Percentiles rank a stretch among this genome's conserved stretches.
phyloP scores from a whole-genome alignment of 352 stramenopile species.

The Phytophthora agathidicida region DNA sequence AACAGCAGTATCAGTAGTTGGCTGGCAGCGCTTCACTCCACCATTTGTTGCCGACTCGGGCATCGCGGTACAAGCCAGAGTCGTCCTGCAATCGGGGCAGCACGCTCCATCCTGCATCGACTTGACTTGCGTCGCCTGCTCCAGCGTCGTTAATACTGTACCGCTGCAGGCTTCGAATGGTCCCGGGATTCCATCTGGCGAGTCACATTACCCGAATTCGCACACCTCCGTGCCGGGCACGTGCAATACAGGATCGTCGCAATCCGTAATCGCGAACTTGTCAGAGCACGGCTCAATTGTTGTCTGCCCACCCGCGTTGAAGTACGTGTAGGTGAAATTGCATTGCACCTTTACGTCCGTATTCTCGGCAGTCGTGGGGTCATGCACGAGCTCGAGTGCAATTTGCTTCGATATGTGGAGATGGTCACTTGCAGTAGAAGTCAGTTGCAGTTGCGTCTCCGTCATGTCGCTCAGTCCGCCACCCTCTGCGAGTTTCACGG shows the following conservation, averaged over 20 bases:
- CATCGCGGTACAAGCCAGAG: constrained; percentile 1
- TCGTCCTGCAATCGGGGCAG: constrained; percentile 12
- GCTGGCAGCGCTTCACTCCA: constrained; percentile 14
- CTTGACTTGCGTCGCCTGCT: background rate
- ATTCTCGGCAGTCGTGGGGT: constrained; percentile 3
- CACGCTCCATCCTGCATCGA: background rate
- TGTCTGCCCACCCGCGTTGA: too few species aligned
- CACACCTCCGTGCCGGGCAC: constrained; percentile 4
- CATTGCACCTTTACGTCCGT: constrained; percentile 16
- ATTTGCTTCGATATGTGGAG: constrained; percentile 19
- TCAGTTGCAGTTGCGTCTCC: background rate
- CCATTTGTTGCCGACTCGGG: background rate
- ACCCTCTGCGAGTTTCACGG: constrained; percentile 12
- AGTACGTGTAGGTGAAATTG: constrained; percentile 27
- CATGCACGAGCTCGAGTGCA: constrained; percentile 11
- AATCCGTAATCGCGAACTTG: constrained; percentile 17
- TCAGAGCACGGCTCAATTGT: constrained; percentile 5
- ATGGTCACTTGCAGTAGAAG: background rate
- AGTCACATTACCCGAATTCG: constrained; percentile 12
- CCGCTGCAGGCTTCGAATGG: constrained; percentile 19
- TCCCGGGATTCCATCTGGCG: background rate
- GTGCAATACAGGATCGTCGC: constrained; percentile 6
- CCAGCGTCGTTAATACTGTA: constrained; percentile 12
- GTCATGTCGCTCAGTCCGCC: background rate
- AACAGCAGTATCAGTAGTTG: background rate